These are phyloP conservation scores for Dipteronia sinensis DNA, from an alignment of 345 rosid genomes.

Conservation along the genomic window DNA sequence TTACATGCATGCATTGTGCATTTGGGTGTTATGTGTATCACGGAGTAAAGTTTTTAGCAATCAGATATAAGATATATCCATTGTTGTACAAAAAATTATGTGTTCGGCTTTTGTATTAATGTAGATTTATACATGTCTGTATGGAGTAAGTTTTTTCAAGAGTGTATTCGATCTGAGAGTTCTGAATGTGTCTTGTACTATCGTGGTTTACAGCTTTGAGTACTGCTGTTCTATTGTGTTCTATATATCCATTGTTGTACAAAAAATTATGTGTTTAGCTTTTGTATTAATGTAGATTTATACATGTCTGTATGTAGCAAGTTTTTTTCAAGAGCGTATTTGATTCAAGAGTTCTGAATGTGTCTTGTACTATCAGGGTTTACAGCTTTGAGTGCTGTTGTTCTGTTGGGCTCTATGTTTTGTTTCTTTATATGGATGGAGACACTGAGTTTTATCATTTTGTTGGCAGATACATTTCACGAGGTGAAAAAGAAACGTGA, in stretches of 20 bases:
- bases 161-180: not conserved
- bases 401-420: not conserved
- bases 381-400: not conserved
- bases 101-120: not conserved
- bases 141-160: not conserved
- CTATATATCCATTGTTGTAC: not conserved
- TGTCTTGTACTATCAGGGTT: not conserved
- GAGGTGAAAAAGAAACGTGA: constrained; percentile 77
- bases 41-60: not conserved
- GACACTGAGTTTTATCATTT: not conserved
- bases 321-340: not conserved
- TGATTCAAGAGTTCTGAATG: not conserved
- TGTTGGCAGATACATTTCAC: constrained; percentile 82
- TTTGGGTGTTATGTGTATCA: not conserved
- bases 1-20: constrained; percentile 2
- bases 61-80: not conserved
- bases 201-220: not conserved
- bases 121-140: not conserved
- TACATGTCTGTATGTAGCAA: not conserved
- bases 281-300: not conserved
- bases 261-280: not conserved
- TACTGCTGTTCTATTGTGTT: no score
- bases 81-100: not conserved
- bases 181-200: not conserved
- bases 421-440: constrained; percentile 10